Evolutionary conservation across 2,329 filamentous ascomycete genomes (phyloP).

Genomic region (Blastomyces emzantsi): DNA sequence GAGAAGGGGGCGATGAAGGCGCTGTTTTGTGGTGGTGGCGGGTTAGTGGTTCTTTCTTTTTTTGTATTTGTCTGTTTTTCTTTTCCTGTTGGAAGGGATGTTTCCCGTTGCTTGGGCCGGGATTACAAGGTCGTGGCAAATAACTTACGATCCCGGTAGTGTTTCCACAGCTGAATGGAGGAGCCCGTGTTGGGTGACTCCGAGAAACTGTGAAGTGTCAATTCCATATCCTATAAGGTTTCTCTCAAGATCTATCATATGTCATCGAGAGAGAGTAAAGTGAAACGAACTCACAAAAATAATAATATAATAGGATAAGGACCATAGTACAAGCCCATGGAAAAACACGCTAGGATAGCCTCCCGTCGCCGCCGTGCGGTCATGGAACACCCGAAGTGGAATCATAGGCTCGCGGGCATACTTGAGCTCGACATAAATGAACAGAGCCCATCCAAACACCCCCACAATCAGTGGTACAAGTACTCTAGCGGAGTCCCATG

Average conservation of each 20-base stretch:
- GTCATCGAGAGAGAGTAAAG: neutral
- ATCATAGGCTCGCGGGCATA: constrained; percentile 6
- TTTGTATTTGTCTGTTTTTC: neutral
- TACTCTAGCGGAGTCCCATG: constrained; percentile 25
- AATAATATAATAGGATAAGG: constrained; percentile 7
- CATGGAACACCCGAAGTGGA: constrained; percentile 4
- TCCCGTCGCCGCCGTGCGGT: constrained; percentile 3
- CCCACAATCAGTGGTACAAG: constrained; percentile 26
- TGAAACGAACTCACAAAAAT: constrained; percentile 1
- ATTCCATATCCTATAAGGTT: neutral
- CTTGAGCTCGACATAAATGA: constrained; percentile 13
- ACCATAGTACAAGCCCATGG: constrained; percentile 6
- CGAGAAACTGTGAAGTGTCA: constrained; percentile 4
- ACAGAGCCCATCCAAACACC: constrained; percentile 19
- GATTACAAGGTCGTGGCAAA: neutral
- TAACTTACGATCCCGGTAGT: constrained; percentile 5
- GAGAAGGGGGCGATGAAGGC: constrained; percentile 5
- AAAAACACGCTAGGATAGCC: constrained; percentile 5
- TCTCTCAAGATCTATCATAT: neutral
- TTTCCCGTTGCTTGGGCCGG: neutral
- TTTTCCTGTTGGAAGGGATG: neutral
- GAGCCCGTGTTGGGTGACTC: constrained; percentile 7
- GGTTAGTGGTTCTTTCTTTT: neutral
- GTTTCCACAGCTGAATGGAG: constrained; percentile 8
- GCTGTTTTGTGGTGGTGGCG: neutral